Evolutionary conservation across 768 basidiomycete genomes (phyloP).

Genomic region (Trametes coccinea): DNA sequence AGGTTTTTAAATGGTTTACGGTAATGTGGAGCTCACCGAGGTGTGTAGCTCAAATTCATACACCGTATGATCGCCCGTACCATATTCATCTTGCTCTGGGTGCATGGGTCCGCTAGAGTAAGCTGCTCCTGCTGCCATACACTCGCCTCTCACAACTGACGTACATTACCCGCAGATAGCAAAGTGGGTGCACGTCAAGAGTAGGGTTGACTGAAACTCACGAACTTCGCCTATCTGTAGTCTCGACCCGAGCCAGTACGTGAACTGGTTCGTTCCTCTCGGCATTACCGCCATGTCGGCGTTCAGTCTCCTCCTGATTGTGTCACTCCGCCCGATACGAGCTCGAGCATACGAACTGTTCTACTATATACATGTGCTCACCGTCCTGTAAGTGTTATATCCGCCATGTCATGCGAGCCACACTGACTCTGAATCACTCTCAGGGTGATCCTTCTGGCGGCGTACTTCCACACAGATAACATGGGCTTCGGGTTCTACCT

Average conservation of each 20-base stretch:
- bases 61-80: constrained; percentile 54
- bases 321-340: constrained; percentile 52
- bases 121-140: neutral
- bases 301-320: constrained; percentile 42
- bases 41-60: constrained; percentile 38
- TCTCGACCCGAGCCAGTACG: neutral
- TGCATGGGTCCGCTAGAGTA: constrained; percentile 38
- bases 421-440: neutral
- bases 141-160: neutral
- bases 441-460: constrained; percentile 36
- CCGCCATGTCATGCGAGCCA: neutral
- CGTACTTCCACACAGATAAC: constrained; percentile 32
- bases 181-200: constrained; percentile 32
- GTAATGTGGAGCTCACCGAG: no score
- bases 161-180: constrained; percentile 24
- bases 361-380: constrained; percentile 46
- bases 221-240: neutral
- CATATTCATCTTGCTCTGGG: constrained; percentile 46
- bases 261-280: constrained; percentile 28
- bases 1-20: constrained; percentile 15
- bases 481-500: constrained; percentile 37
- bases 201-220: neutral
- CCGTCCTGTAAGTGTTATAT: constrained; percentile 39
- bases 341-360: constrained; percentile 53
- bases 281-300: constrained; percentile 41